Conservation (phyloP, 805 yeast genomes). For the Teunomyces lycoperdinae region DNA sequence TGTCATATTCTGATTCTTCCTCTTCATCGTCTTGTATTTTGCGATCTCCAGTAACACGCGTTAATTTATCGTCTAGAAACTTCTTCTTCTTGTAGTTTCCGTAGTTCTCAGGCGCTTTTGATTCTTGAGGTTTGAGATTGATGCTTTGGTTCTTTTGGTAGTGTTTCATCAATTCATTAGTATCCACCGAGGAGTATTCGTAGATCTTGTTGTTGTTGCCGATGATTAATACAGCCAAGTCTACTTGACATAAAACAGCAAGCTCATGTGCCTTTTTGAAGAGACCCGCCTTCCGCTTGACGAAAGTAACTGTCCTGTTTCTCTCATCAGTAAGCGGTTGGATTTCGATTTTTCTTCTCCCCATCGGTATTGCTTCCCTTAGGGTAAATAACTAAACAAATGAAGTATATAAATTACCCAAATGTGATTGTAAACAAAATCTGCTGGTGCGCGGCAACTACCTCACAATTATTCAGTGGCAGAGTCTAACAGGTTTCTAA, state of each 20-base stretch:
- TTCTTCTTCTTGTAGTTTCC: slow-evolving; percentile 52
- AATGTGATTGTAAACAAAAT: background rate
- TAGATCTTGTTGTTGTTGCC: slow-evolving; percentile 81
- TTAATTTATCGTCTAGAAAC: slow-evolving; percentile 18
- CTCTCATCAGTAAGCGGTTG: slow-evolving; percentile 89
- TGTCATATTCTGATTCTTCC: slow-evolving; percentile 32
- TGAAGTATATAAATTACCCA: background rate
- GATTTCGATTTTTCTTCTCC: slow-evolving; percentile 93
- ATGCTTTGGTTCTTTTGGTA: slow-evolving; percentile 9
- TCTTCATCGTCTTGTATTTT: slow-evolving; percentile 14
- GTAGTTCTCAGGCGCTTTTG: slow-evolving; percentile 63
- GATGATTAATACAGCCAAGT: slow-evolving; percentile 82
- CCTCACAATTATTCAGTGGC: background rate
- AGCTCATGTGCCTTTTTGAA: slow-evolving; percentile 85
- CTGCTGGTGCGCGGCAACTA: background rate
- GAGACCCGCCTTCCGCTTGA: slow-evolving; percentile 90
- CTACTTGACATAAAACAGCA: slow-evolving; percentile 88
- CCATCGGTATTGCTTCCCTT: slow-evolving; percentile 51
- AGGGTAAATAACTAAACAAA: background rate
- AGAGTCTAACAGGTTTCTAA: background rate
- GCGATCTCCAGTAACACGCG: slow-evolving; percentile 8
- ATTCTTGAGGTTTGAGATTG: slow-evolving; percentile 45
- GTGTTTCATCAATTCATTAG: slow-evolving; percentile 30
- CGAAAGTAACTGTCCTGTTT: slow-evolving; percentile 81
- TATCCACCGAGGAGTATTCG: slow-evolving; percentile 75